Percentiles rank a stretch among this genome's conserved stretches.
These are phyloP conservation scores for Leccinum disarticulatum DNA, from an alignment of 768 basidiomycete species.

Conservation along the genomic window DNA sequence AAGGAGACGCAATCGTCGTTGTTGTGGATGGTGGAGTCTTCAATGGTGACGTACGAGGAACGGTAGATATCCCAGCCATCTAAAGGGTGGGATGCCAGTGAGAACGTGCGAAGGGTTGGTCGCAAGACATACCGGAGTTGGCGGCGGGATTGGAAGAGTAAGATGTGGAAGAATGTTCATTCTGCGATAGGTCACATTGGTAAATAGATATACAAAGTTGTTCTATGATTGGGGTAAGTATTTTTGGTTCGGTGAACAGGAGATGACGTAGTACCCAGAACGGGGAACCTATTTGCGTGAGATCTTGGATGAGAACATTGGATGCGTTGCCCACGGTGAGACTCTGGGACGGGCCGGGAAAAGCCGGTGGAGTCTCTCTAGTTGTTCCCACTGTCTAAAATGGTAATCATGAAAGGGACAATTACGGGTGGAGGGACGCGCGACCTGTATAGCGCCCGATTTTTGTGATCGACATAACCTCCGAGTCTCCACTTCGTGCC, in stretches of 20 bases:
- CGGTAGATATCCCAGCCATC: slow-evolving; percentile 55
- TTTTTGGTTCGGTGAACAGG: neutral
- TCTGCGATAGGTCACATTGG: slow-evolving; percentile 40
- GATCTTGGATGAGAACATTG: slow-evolving; percentile 40
- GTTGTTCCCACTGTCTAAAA: slow-evolving; percentile 38
- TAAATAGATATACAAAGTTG: slow-evolving; percentile 44
- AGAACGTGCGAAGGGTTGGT: neutral
- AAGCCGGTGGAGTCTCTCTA: slow-evolving; percentile 41
- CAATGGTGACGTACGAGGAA: slow-evolving; percentile 34
- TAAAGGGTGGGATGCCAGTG: neutral
- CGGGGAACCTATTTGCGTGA: slow-evolving; percentile 40
- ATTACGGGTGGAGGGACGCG: slow-evolving; percentile 7
- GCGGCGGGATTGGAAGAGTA: slow-evolving; percentile 33
- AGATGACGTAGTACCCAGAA: slow-evolving; percentile 35
- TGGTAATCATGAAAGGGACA: neutral
- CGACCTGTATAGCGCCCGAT: slow-evolving; percentile 6
- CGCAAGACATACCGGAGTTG: slow-evolving; percentile 34
- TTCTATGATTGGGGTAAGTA: slow-evolving; percentile 18
- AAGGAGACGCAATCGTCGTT: slow-evolving; percentile 41
- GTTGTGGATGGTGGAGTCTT: slow-evolving; percentile 40
- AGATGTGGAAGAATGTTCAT: slow-evolving; percentile 38
- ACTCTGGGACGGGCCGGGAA: slow-evolving; percentile 40
- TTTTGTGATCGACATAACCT: too few relatives aligned
- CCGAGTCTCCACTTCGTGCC: too few relatives aligned
- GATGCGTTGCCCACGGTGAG: slow-evolving; percentile 44